These are phyloP conservation scores for Pythium biforme DNA, from an alignment of 352 stramenopile genomes.

Conservation along the genomic window DNA sequence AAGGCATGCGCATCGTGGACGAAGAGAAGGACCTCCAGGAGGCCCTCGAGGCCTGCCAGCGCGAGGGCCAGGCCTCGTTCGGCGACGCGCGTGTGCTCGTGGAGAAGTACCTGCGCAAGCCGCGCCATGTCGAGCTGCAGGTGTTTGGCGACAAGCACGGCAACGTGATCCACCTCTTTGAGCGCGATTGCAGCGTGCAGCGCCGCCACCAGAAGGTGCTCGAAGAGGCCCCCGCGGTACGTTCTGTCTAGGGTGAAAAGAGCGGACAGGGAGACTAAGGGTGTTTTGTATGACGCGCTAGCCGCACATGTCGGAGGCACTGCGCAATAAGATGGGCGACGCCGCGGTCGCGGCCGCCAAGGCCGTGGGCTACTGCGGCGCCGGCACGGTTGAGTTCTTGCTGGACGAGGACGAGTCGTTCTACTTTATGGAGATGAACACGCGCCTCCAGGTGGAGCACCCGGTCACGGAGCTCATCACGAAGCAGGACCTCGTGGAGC, in stretches of 20 bases:
- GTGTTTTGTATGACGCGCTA: constrained; percentile 19
- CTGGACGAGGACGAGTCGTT: constrained; percentile 90
- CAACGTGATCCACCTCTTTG: constrained; percentile 88
- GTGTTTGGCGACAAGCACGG: constrained; percentile 91
- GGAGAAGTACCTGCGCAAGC: constrained; percentile 89
- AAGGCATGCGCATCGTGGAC: constrained; percentile 91
- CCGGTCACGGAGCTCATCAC: constrained; percentile 92
- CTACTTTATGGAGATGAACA: constrained; percentile 98
- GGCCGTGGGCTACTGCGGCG: constrained; percentile 90
- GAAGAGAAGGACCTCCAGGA: constrained; percentile 77
- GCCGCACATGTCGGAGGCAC: constrained; percentile 72
- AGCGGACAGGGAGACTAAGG: background rate
- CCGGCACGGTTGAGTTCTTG: constrained; percentile 94
- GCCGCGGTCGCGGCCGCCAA: constrained; percentile 87
- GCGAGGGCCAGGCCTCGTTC: constrained; percentile 88
- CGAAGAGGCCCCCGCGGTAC: constrained; percentile 89
- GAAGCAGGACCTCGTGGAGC: constrained; percentile 90
- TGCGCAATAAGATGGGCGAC: constrained; percentile 88
- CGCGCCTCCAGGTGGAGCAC: constrained; percentile 92
- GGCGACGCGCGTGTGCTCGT: constrained; percentile 89
- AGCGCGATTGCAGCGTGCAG: constrained; percentile 91
- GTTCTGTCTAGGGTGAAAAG: constrained; percentile 15
- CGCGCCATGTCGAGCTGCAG: constrained; percentile 92
- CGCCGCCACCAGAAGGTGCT: constrained; percentile 93
- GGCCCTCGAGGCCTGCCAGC: constrained; percentile 80